Evolutionary conservation across 169 alveolate species (phyloP).

Genomic region (Eimeria acervulina): DNA sequence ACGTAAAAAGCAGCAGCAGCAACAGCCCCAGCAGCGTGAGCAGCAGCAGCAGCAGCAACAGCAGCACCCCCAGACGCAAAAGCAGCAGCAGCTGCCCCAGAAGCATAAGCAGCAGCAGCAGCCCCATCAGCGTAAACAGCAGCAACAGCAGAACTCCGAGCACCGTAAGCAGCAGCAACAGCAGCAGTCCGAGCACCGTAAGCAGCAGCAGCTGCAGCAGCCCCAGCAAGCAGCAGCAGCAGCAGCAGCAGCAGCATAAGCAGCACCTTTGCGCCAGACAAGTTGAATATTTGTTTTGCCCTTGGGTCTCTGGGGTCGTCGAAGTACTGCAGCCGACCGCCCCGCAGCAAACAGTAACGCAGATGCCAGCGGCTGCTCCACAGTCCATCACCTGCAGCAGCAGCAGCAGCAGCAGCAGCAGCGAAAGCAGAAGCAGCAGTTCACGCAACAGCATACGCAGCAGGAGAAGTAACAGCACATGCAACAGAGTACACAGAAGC

Average conservation of each 20-base stretch:
- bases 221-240: too few species aligned
- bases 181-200: not conserved
- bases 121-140: too few species aligned
- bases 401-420: slow-evolving; percentile 47
- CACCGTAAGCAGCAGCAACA: not conserved
- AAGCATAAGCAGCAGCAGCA: not conserved
- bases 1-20: not conserved
- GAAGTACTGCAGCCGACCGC: slow-evolving; percentile 49
- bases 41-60: not conserved
- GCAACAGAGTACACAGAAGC: not conserved
- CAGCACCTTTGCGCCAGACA: slow-evolving; percentile 64
- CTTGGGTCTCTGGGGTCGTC: slow-evolving; percentile 76
- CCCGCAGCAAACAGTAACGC: slow-evolving; percentile 76
- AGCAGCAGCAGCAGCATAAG: not conserved
- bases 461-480: not conserved
- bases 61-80: too few species aligned
- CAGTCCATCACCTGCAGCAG: slow-evolving; percentile 76
- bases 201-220: not conserved
- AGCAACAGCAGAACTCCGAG: not conserved
- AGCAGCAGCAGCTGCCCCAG: not conserved
- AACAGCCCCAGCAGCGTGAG: not conserved
- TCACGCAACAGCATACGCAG: not conserved
- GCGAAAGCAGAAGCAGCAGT: too few species aligned
- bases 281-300: slow-evolving; percentile 47
- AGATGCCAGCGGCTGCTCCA: slow-evolving; percentile 77